Evolutionary conservation across 139 green algal species (phyloP), one percentile per base, ranked within the genome.

Genomic region (Micromonas commoda): DNA sequence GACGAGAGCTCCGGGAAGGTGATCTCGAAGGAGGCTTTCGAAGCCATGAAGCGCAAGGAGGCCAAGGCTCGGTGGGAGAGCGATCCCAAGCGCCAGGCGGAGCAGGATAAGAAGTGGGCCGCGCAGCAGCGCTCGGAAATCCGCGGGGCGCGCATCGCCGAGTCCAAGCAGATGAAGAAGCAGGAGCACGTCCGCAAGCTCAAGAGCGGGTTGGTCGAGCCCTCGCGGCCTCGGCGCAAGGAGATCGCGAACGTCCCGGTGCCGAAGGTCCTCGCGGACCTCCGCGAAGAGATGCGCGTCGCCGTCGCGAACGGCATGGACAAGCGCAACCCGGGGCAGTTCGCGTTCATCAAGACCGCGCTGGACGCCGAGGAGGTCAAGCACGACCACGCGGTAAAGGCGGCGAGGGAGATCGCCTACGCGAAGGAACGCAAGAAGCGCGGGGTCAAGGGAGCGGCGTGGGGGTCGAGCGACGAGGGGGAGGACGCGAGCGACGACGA

Each of bases 331-430:
- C 19, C 37, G 19, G 35, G 35, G 1, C 31, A 31, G 19, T 75
- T 35, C 53, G n/a, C 35, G 68, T 75, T 75, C 38, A 37, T 75
- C 37, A 75, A 75, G 68, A 24, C 38, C 34, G 68, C 68, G 68
- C 38, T 75, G 13, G 68, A 75, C 1, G n/a, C 53, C 1, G 68
- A 75, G 68, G 68, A 75, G 38, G 68, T 3, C 1, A 75, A 75
- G 37, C 29, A 63, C 38, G 37, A 38, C 20, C 3, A 1, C 5
- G 6, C 13, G 3, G 38, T 61, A n/a, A 39, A 61, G 24, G 68
- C 37, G 3, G 68, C 68, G 35, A 61, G 68, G 37, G 33, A 75
- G 68, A 61, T 21, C 21, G 38, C 52, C 5, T 75, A 75, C 68
- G 34, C 23, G 35, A 63, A 33, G 9, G 68, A 38, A n/a, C 23